Evolutionary conservation across 2,329 filamentous ascomycete species (phyloP).

Genomic region (Colletotrichum cuscutae): DNA sequence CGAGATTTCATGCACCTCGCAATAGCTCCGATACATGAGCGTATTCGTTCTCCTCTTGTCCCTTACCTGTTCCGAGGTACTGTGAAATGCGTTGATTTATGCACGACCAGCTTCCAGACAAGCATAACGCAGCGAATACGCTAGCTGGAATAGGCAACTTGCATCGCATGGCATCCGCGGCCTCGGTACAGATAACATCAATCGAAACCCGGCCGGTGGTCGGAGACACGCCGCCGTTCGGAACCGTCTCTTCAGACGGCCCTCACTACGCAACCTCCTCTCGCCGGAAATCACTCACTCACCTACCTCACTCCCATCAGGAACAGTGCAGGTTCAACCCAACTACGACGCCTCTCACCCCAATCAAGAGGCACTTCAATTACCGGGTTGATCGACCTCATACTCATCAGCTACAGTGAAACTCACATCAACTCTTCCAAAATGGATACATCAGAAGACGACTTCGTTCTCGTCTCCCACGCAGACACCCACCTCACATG

Average conservation of each 20-base stretch:
- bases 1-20: too few relatives aligned
- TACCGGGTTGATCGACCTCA: too few relatives aligned
- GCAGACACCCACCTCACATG: neutral
- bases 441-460: neutral
- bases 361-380: neutral
- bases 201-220: constrained; percentile 20
- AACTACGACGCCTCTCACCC: neutral
- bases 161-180: neutral
- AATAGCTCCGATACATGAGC: too few relatives aligned
- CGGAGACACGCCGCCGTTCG: constrained; percentile 27
- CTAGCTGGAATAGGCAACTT: constrained; percentile 11
- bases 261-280: neutral
- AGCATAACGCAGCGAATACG: neutral
- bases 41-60: too few relatives aligned
- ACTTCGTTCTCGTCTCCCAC: constrained; percentile 29
- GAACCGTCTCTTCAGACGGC: neutral
- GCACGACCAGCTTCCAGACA: neutral
- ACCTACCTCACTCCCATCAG: neutral
- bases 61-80: too few relatives aligned
- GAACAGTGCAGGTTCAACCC: neutral
- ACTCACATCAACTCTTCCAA: neutral
- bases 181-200: constrained; percentile 22
- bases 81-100: neutral
- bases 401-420: neutral
- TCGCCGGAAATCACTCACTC: neutral